Evolutionary conservation across 23 red algal genomes (phyloP), one percentile per base, ranked within the genome.

Genomic region (Gracilaria gracilis): DNA sequence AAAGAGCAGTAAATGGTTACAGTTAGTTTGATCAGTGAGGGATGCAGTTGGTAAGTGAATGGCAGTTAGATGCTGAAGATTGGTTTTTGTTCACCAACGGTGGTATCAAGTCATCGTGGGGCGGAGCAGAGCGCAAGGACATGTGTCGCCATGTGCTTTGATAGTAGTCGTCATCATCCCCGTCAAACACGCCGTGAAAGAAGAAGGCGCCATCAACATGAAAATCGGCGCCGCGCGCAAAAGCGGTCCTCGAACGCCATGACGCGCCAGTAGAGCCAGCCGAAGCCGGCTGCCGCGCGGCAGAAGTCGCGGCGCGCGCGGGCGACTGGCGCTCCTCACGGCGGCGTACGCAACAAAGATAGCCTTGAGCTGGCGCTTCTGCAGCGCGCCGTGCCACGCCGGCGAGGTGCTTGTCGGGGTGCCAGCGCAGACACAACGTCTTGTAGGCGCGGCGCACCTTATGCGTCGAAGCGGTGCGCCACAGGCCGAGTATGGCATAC

Each of bases 401-500:
- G 57, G 86, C 3, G 5, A 73, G 86, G 37, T 89, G n/a, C n/a
- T n/a, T n/a, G n/a, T n/a, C n/a, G n/a, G n/a, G n/a, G n/a, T n/a
- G n/a, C n/a, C n/a, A n/a, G 86, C 72, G 69, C 9, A 89, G 75
- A 29, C 86, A 89, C 0, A 71, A 39, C 47, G 34, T 0, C 61
- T 89, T 89, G 86, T 89, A 89, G 12, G 72, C 86, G 75, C 86
- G 86, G 27, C 86, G 86, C 15, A 89, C 80, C 44, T 89, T 71
- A 0, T 79, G 38, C 6, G 71, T 8, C 3, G 86, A 58, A 13
- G 86, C 86, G 28, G 29, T 40, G n/a, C 55, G 72, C 24, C 72
- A 71, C 17, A 89, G 19, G 29, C 64, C 69, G 2, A 89, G 75
- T 11, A 74, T 33, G 8, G 38, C 0, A 36, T 62, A 79, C 29